phyloP scores from a whole-genome alignment of 2,329 filamentous ascomycete genomes.

The Camillea tinctor region DNA sequence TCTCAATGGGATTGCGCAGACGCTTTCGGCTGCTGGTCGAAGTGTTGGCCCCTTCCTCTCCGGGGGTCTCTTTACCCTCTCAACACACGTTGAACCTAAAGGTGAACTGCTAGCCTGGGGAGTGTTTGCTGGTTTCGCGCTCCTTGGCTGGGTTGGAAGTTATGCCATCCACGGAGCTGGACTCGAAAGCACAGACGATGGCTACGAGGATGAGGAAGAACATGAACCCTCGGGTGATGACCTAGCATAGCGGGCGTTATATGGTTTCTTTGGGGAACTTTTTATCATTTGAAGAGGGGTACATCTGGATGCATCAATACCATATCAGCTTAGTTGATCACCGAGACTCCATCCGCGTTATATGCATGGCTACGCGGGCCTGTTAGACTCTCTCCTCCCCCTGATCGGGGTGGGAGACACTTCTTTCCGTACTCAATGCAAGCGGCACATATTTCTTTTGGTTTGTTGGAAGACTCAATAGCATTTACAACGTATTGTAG shows the following conservation, averaged over 20 bases:
- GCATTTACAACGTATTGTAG: neutral
- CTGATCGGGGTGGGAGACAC: too few species aligned
- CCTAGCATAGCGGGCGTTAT: slow-evolving; percentile 3
- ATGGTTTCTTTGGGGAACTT: neutral
- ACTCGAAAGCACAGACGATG: slow-evolving; percentile 58
- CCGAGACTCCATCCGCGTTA: too few species aligned
- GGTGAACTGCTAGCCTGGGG: slow-evolving; percentile 86
- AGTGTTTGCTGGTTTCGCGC: slow-evolving; percentile 78
- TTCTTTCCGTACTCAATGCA: too few species aligned
- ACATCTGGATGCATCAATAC: neutral
- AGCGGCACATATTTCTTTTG: too few species aligned
- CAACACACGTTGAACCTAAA: slow-evolving; percentile 70
- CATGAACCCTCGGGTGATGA: slow-evolving; percentile 12
- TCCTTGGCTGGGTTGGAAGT: slow-evolving; percentile 76
- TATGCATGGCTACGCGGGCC: too few species aligned
- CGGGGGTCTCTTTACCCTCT: slow-evolving; percentile 79
- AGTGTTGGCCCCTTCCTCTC: slow-evolving; percentile 87
- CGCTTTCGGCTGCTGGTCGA: slow-evolving; percentile 84
- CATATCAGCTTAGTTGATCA: neutral
- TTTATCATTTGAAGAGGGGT: too few species aligned
- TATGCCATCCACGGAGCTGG: slow-evolving; percentile 69
- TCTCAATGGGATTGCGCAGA: slow-evolving; percentile 91
- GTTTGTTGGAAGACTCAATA: neutral
- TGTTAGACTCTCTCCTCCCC: too few species aligned
- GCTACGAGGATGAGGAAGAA: slow-evolving; percentile 34